Percentiles rank a stretch among this genome's conserved stretches.
These are phyloP conservation scores for Micractinium conductrix DNA, from an alignment of 139 green algal species.

Conservation along the genomic window DNA sequence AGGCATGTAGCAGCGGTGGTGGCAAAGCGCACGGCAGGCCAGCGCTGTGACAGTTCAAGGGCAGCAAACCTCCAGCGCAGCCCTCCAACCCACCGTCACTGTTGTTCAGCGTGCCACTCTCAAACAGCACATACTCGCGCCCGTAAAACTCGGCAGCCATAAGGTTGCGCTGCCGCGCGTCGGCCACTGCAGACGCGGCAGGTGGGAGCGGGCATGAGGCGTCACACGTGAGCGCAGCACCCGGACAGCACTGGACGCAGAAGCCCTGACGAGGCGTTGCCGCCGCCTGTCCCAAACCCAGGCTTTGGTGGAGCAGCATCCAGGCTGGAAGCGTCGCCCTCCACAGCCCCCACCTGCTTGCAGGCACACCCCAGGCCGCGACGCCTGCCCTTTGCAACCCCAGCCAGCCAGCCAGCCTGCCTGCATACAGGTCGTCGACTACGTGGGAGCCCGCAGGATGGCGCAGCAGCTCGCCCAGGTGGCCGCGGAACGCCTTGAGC, in stretches of 20 bases:
- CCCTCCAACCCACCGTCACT: constrained; percentile 9
- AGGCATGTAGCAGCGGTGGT: not conserved
- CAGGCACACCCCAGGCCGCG: not conserved
- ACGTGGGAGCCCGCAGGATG: constrained; percentile 85
- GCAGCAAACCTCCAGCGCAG: too few species aligned
- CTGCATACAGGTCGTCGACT: constrained; percentile 65
- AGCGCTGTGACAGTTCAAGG: not conserved
- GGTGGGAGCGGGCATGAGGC: not conserved
- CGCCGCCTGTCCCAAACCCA: not conserved
- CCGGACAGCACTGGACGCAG: not conserved
- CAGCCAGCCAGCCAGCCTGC: not conserved
- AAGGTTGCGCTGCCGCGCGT: constrained; percentile 59
- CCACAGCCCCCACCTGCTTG: not conserved
- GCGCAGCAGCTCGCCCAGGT: constrained; percentile 78
- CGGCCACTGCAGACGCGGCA: constrained; percentile 29
- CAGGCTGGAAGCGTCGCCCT: not conserved
- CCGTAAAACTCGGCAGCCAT: constrained; percentile 64
- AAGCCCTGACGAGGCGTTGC: too few species aligned
- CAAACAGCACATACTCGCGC: constrained; percentile 81
- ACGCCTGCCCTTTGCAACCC: not conserved
- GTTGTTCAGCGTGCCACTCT: constrained; percentile 48
- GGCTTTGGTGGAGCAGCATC: not conserved
- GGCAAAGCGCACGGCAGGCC: not conserved
- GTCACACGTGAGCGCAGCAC: not conserved
- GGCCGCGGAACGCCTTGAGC: constrained; percentile 71